A percentile compares a stretch with the other conserved stretches of the same genome.
These are phyloP conservation scores for Physcia stellaris DNA, from an alignment of 495 filamentous ascomycete genomes.

Conservation along the genomic window DNA sequence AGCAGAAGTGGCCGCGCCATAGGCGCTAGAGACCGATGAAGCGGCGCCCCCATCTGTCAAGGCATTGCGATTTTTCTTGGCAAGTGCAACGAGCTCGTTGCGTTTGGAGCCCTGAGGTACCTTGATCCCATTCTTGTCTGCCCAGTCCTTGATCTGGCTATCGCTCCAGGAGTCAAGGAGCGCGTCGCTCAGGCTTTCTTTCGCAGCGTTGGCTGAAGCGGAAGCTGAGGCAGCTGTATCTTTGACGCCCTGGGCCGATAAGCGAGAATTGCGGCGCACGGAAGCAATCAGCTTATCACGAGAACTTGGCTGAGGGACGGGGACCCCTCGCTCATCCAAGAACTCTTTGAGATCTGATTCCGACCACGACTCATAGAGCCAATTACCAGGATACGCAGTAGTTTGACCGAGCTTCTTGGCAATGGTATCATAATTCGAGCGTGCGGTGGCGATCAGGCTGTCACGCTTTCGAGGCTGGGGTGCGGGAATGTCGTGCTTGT, in stretches of 20 bases:
- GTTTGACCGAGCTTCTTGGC: constrained; percentile 79
- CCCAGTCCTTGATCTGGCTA: constrained; percentile 60
- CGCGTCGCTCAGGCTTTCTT: constrained; percentile 61
- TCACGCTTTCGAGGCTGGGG: constrained; percentile 82
- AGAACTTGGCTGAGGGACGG: constrained; percentile 71
- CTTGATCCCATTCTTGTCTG: constrained; percentile 59
- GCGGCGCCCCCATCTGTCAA: constrained; percentile 54
- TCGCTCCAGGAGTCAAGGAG: constrained; percentile 87
- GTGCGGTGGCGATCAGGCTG: constrained; percentile 58
- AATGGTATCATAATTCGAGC: constrained; percentile 65
- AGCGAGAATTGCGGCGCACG: constrained; percentile 80
- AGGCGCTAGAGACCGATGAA: constrained; percentile 47
- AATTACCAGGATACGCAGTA: constrained; percentile 79
- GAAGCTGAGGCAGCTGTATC: constrained; percentile 46
- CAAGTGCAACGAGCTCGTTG: constrained; percentile 83
- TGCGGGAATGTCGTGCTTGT: constrained; percentile 72
- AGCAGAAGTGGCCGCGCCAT: constrained; percentile 69
- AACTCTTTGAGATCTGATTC: constrained; percentile 66
- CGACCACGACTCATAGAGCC: constrained; percentile 83
- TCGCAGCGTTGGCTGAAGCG: constrained; percentile 52
- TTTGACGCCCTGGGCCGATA: constrained; percentile 52
- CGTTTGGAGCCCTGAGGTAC: constrained; percentile 82
- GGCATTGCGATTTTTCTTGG: constrained; percentile 73
- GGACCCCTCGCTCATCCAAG: constrained; percentile 80
- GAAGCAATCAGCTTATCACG: constrained; percentile 80